Percentiles rank a stretch among this genome's conserved stretches.
Conservation (phyloP, 2,329 filamentous ascomycete species). For the Pezicula neosporulosa region DNA sequence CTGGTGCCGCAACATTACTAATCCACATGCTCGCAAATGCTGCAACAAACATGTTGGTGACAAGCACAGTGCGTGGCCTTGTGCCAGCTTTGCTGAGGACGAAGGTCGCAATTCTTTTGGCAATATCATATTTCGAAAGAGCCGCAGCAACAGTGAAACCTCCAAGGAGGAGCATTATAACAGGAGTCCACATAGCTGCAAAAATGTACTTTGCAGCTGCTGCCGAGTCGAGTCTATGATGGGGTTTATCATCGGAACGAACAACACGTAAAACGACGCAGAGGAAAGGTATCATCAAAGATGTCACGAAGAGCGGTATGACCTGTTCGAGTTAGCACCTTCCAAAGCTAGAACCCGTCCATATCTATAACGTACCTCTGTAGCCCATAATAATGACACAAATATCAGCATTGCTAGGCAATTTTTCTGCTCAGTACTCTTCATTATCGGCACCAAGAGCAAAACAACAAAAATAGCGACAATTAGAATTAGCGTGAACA, state of each 20-base stretch:
- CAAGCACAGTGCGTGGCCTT: constrained; percentile 78
- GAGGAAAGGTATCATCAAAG: constrained; percentile 87
- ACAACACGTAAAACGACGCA: constrained; percentile 85
- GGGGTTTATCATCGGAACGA: constrained; percentile 67
- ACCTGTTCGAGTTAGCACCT: constrained; percentile 50
- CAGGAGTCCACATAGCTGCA: constrained; percentile 96
- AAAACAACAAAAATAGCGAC: constrained; percentile 71
- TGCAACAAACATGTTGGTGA: constrained; percentile 99
- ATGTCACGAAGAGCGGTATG: constrained; percentile 95
- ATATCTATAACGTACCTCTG: constrained; percentile 60
- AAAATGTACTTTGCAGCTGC: constrained; percentile 83
- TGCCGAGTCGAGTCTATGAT: constrained; percentile 72
- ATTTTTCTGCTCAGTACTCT: constrained; percentile 87
- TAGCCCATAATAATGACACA: constrained; percentile 93
- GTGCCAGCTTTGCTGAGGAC: constrained; percentile 96
- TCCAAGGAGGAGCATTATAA: constrained; percentile 95
- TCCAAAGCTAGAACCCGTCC: neutral
- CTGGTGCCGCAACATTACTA: constrained; percentile 94
- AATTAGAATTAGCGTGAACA: constrained; percentile 71
- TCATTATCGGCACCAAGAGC: constrained; percentile 76
- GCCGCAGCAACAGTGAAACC: constrained; percentile 96
- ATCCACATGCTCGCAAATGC: constrained; percentile 99
- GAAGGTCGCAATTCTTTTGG: constrained; percentile 94
- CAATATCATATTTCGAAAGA: constrained; percentile 94
- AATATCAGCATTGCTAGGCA: constrained; percentile 92